Evolutionary conservation across 1,284 basidiomycete species (phyloP).

Genomic region (Leccinum griseonigrum): DNA sequence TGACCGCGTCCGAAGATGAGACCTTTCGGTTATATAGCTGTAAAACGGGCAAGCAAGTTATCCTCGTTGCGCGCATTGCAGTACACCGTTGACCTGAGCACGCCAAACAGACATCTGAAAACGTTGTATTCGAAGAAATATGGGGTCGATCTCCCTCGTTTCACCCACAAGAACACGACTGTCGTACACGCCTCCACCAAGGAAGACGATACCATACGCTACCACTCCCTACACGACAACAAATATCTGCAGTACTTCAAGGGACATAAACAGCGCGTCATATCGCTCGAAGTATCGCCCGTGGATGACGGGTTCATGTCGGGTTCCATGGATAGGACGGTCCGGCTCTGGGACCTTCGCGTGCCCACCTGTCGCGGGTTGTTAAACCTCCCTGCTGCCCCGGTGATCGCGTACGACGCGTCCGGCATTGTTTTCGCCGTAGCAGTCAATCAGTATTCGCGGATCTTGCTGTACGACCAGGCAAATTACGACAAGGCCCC

Average conservation of each 20-base stretch:
- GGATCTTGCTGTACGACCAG: constrained; percentile 87
- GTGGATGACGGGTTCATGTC: constrained; percentile 96
- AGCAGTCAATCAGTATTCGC: constrained; percentile 82
- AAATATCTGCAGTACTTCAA: constrained; percentile 94
- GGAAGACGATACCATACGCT: constrained; percentile 92
- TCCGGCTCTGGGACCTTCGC: constrained; percentile 96
- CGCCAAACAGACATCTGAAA: constrained; percentile 58
- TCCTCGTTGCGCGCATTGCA: constrained; percentile 24
- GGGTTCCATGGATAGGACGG: constrained; percentile 89
- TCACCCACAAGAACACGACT: constrained; percentile 86
- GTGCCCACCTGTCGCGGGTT: constrained; percentile 73
- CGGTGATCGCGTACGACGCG: constrained; percentile 89
- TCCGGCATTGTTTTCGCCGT: constrained; percentile 92
- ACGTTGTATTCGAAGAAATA: constrained; percentile 94
- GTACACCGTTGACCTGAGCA: constrained; percentile 19
- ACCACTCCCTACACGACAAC: constrained; percentile 95
- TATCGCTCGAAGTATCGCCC: constrained; percentile 90
- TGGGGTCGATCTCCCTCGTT: constrained; percentile 90
- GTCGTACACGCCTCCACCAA: constrained; percentile 94
- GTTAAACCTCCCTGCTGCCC: constrained; percentile 67
- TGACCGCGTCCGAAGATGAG: constrained; percentile 94
- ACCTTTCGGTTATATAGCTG: constrained; percentile 88
- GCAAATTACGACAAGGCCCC: constrained; percentile 90
- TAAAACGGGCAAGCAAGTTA: constrained; percentile 88
- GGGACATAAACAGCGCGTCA: constrained; percentile 88